Percentiles rank a stretch among this genome's conserved stretches.
These are phyloP conservation scores for Ramichloridium luteum DNA, from an alignment of 2,329 filamentous ascomycete genomes.

Conservation along the genomic window DNA sequence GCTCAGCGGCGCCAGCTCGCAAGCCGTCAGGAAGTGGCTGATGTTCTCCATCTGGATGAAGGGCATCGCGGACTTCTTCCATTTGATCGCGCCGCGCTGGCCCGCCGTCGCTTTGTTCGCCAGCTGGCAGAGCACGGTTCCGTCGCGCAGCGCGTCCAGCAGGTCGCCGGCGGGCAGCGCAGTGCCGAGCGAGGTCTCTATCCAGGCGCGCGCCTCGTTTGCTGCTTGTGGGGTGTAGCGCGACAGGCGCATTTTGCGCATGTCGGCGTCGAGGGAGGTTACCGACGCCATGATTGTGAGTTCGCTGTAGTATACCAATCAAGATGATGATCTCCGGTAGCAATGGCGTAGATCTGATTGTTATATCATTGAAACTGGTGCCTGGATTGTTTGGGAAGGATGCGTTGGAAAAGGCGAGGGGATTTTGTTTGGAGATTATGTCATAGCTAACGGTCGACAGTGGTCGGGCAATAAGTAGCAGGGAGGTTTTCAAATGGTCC, in stretches of 20 bases:
- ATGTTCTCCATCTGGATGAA: slow-evolving; percentile 99
- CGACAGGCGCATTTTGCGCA: slow-evolving; percentile 83
- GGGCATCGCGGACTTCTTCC: slow-evolving; percentile 86
- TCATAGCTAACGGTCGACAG: no score
- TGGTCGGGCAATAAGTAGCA: no score
- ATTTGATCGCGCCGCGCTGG: slow-evolving; percentile 69
- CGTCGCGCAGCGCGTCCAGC: slow-evolving; percentile 77
- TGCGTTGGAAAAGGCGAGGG: no score
- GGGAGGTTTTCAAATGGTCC: no score
- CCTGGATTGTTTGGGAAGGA: no score
- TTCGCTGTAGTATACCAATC: no score
- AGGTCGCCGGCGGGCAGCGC: slow-evolving; percentile 62
- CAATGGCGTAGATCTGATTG: no score
- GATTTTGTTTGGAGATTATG: no score
- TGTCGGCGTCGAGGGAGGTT: slow-evolving; percentile 82
- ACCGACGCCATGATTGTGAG: slow-evolving; percentile 98
- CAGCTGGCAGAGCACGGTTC: slow-evolving; percentile 85
- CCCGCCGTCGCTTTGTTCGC: slow-evolving; percentile 67
- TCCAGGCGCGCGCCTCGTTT: slow-evolving; percentile 74
- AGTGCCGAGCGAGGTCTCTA: slow-evolving; percentile 68
- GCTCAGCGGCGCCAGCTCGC: slow-evolving; percentile 71
- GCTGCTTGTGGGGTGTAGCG: slow-evolving; percentile 87
- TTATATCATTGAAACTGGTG: no score
- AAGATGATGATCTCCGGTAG: no score
- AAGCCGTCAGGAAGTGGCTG: slow-evolving; percentile 82